phyloP scores from a whole-genome alignment of 2,329 filamentous ascomycete genomes.

The Calonectria multiphialidica region DNA sequence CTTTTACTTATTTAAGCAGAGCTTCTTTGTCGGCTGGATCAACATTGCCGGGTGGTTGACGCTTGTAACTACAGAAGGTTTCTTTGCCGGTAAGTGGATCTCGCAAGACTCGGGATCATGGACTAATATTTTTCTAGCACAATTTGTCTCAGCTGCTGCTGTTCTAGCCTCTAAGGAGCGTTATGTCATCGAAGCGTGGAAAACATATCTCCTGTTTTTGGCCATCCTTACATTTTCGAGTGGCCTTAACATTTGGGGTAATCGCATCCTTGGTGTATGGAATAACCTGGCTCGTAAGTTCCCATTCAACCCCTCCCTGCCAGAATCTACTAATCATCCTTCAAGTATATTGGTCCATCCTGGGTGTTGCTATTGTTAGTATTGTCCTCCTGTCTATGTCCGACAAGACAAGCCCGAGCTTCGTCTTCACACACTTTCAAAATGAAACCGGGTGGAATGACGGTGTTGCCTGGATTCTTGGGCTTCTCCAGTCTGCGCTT shows the following conservation, averaged over 20 bases:
- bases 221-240: conserved; percentile 31
- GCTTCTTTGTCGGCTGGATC: conserved; percentile 59
- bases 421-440: conserved; percentile 57
- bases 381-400: conserved; percentile 55
- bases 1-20: conserved; percentile 36
- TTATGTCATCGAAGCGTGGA: conserved; percentile 52
- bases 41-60: conserved; percentile 56
- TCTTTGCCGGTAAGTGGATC: conserved; percentile 51
- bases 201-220: conserved; percentile 56
- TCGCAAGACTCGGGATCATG: fast-evolving
- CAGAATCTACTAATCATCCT: not conserved
- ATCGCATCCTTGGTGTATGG: conserved; percentile 54
- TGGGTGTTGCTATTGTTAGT: conserved; percentile 56
- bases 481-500: conserved; percentile 54
- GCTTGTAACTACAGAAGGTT: conserved; percentile 51
- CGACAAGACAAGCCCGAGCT: conserved; percentile 53
- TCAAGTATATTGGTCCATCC: conserved; percentile 55
- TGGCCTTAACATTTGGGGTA: conserved; percentile 53
- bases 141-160: conserved; percentile 56
- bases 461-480: conserved; percentile 60
- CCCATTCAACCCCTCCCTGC: no score
- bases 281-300: conserved; percentile 53
- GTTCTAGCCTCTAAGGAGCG: conserved; percentile 51
- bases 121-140: conserved; percentile 50
- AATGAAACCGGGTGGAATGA: conserved; percentile 60